Percentiles rank a stretch among this genome's conserved stretches.
Evolutionary conservation across 108 stramenopile species (phyloP).

Genomic region (Nitzschia inconspicua): DNA sequence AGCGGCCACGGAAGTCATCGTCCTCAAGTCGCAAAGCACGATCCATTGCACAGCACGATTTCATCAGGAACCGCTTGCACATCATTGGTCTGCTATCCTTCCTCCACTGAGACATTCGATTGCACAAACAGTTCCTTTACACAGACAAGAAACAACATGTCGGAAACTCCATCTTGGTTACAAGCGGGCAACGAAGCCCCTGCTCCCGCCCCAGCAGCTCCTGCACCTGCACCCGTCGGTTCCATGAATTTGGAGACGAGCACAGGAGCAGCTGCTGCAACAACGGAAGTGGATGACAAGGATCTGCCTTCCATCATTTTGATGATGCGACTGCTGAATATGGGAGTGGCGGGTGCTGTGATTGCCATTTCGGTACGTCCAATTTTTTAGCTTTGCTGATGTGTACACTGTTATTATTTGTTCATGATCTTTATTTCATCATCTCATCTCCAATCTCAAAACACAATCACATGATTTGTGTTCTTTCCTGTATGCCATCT

Average conservation of each 20-base stretch:
- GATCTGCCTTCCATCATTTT: constrained; percentile 73
- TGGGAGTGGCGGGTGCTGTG: constrained; percentile 60
- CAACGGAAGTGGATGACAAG: constrained; percentile 39
- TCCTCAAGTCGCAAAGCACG: too few species aligned
- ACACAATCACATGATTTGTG: neutral
- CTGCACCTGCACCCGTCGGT: constrained; percentile 7
- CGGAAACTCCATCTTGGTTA: constrained; percentile 27
- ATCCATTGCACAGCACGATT: too few species aligned
- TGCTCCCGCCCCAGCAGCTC: constrained; percentile 11
- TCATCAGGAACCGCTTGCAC: too few species aligned
- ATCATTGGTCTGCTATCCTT: too few species aligned
- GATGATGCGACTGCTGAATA: constrained; percentile 68
- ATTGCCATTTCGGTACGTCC: constrained; percentile 62
- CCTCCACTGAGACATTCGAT: too few species aligned
- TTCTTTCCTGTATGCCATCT: neutral
- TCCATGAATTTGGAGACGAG: constrained; percentile 7
- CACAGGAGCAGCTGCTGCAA: neutral
- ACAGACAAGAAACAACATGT: constrained; percentile 15
- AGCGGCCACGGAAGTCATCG: too few species aligned
- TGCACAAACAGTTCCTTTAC: too few species aligned
- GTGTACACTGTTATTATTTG: too few species aligned
- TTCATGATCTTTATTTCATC: too few species aligned
- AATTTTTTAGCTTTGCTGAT: neutral
- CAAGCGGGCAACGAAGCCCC: constrained; percentile 10
- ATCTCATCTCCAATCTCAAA: neutral